Evolutionary conservation across 2,329 filamentous ascomycete species (phyloP), one percentile per base, ranked within the genome.

Genomic region (Aureobasidium pullulans): DNA sequence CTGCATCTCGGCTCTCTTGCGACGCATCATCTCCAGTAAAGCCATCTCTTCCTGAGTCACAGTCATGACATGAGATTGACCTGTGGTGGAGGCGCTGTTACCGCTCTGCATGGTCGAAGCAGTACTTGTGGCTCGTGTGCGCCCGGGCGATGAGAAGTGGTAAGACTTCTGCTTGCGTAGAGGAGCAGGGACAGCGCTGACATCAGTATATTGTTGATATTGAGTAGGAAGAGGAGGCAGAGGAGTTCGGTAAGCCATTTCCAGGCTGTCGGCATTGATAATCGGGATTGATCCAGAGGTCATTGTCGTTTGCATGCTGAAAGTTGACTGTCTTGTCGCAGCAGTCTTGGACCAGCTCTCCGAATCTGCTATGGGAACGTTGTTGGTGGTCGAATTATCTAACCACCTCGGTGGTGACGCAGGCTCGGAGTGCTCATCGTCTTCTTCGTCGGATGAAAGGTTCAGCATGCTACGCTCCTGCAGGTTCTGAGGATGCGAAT

Each of bases 11-110:
- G 76, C 76, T 46, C 77, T 72, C 64, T 79, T 79, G 60, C 73
- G 71, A 7, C 77, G 75, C 75, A 80, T 78, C 67, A 79, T 68
- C 58, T 79, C 77, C 37, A 80, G 63, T 13, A 80, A 64, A 28
- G 75, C 74, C 66, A 78, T 77, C 64, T 80, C 77, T 64, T 80
- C 77, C 57, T 76, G 71, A 1, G 77, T 78, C 15, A 80, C 77
- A 32, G 75, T 74, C 73, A 80, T 78, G 66, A 64, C 61, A 23
- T 57, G 54, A 39, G 54, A 57, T 37, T 48, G 54, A 16, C 42
- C 54, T 60, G 66, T 48, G 6, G 40, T 52, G 57, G 53, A 46
- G 34, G 54, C 48, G 40, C 58, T 58, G 15, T 32, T 57, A 8
- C 15, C 56, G 29, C 59, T 63, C 29, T 43, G 36, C 36, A 61